Conservation (phyloP, 192 early-diverging fungal species). For the Podila epigama region DNA sequence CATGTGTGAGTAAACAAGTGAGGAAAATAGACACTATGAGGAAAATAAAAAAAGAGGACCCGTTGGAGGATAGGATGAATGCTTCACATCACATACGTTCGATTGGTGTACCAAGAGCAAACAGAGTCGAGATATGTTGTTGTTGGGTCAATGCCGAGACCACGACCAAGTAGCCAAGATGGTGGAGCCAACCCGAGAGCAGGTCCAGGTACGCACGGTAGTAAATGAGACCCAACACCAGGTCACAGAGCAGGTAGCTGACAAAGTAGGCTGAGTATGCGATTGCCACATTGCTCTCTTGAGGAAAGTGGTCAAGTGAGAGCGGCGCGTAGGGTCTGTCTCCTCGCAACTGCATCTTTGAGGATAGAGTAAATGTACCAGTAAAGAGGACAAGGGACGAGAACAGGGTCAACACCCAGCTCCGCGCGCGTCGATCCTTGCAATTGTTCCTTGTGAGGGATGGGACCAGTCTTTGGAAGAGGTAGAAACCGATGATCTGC, state of each 20-base stretch:
- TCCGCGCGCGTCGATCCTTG: constrained; percentile 12
- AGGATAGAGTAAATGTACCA: constrained; percentile 27
- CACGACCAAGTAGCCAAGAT: constrained; percentile 25
- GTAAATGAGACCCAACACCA: constrained; percentile 23
- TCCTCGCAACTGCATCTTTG: constrained; percentile 27
- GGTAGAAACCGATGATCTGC: constrained; percentile 29
- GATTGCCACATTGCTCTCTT: constrained; percentile 17
- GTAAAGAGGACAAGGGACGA: constrained; percentile 39
- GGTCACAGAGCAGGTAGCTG: constrained; percentile 39
- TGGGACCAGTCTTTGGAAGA: constrained; percentile 13
- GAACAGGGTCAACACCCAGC: constrained; percentile 40
- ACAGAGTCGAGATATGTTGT: constrained; percentile 21
- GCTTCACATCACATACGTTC: constrained; percentile 29
- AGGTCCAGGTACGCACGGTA: constrained; percentile 35
- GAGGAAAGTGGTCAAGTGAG: constrained; percentile 25
- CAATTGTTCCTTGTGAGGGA: background rate
- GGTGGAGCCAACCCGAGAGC: constrained; percentile 39
- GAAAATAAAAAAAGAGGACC: too few species aligned
- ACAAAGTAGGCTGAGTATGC: constrained; percentile 40
- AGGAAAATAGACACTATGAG: too few species aligned
- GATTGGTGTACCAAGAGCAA: constrained; percentile 38
- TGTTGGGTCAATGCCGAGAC: constrained; percentile 22
- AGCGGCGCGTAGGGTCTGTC: background rate
- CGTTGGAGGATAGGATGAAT: too few species aligned
- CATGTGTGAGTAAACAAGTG: too few species aligned